Percentiles rank a stretch among this genome's conserved stretches.
These are phyloP conservation scores for Lactifluus piperatus DNA, from an alignment of 768 basidiomycete species.

Conservation along the genomic window DNA sequence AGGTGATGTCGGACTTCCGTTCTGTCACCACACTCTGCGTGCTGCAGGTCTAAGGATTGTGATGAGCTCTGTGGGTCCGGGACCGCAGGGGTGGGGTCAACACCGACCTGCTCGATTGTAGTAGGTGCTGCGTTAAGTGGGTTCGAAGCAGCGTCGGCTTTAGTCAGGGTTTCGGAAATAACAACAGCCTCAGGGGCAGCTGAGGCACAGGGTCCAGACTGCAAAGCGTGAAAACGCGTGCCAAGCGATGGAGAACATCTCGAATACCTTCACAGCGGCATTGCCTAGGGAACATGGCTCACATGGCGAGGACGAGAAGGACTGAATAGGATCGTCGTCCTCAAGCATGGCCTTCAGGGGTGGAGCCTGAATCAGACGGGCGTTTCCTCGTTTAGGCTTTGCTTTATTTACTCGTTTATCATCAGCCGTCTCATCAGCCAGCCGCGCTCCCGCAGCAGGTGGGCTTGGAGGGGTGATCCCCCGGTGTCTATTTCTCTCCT, in stretches of 20 bases:
- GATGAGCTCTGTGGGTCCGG: not conserved
- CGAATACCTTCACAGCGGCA: not conserved
- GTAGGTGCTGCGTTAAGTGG: not conserved
- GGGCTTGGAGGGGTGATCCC: not conserved
- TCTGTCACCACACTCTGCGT: not conserved
- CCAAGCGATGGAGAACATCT: not conserved
- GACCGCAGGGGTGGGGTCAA: not conserved
- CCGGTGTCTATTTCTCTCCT: not conserved
- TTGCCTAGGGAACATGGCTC: not conserved
- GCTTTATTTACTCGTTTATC: not conserved
- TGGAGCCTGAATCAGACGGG: not conserved
- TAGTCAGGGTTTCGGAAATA: not conserved
- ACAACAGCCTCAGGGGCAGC: not conserved
- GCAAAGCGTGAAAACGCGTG: not conserved
- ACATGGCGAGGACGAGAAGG: conserved; percentile 11
- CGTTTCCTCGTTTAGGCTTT: not conserved
- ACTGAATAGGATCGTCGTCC: conserved; percentile 13
- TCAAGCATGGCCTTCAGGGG: not conserved
- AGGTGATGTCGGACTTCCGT: not conserved
- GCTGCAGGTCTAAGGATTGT: not conserved
- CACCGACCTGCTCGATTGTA: not conserved
- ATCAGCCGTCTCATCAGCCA: not conserved
- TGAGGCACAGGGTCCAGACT: not conserved
- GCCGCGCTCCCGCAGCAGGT: not conserved
- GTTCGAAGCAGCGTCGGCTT: not conserved